Base-by-base conservation (phyloP, 2,329 filamentous ascomycete species). In the Penicillium frequentans region DNA sequence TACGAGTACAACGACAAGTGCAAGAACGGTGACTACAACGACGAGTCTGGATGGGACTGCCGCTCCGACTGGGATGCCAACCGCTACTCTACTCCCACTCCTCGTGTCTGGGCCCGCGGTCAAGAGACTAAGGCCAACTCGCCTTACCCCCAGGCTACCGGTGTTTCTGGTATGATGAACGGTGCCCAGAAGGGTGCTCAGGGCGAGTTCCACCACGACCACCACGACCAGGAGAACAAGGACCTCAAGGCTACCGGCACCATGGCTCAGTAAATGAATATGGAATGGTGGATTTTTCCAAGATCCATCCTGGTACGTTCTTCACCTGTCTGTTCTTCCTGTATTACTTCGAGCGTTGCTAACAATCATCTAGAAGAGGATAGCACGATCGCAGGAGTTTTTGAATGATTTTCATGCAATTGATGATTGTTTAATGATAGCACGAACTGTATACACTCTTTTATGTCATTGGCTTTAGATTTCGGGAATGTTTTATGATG, bases 371-470 rank as follows among this genome's bases (percentile, higher is more conserved):
- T 10, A 44, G 31, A 52, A 42, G 35, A 53, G 37, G 21, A 43
- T 27, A 31, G 33, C 26, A 31, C 39, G 35, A 46, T 42, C 46
- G 5, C 27, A 54, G 37, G 37, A 42, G 42, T 35, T 45, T 50
- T 44, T 43, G 21, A 45, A 54, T 43, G 37, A 37, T 24, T 52
- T 53, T 58, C 26, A 52, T 57, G 49, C 49, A 54, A 44, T 53
- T 54, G 44, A 56, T 58, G 48, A 57, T 44, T 33, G 27, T 59
- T 64, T 44, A 29, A 44, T 52, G 57, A 63, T 45, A 45, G 58
- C 56, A 61, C 62, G 63, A 64, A 64, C 62, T 63, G 44, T 27
- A 65, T 64, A 65, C 62, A 43, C 60, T 64, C 62, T 54, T 65
- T 63, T 52, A 55, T 59, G 47, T 49, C 44, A 54, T 54, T 48